Evolutionary conservation across 2,329 filamentous ascomycete genomes (phyloP).

Genomic region (Colletotrichum tofieldiae): DNA sequence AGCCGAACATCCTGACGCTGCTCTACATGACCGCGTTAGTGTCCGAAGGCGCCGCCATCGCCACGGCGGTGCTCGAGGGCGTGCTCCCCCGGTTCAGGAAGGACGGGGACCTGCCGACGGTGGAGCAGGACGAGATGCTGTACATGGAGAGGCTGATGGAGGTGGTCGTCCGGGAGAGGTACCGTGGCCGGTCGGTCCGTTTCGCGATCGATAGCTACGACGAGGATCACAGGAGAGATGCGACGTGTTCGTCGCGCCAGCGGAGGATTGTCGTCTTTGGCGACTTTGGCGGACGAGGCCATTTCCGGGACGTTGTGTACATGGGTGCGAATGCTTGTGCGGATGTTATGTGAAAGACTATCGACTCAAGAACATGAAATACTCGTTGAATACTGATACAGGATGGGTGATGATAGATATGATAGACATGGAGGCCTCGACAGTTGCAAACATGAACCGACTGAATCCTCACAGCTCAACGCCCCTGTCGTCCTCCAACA

Average conservation of each 20-base stretch:
- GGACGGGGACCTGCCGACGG: background rate
- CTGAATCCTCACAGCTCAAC: background rate
- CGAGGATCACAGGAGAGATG: constrained; percentile 1
- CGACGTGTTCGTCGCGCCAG: background rate
- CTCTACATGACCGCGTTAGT: background rate
- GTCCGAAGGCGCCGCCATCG: background rate
- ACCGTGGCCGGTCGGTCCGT: constrained; percentile 3
- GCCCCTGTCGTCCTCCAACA: constrained; percentile 10
- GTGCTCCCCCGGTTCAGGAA: background rate
- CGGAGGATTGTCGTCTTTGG: constrained; percentile 4
- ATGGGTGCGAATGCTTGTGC: background rate
- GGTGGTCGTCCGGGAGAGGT: constrained; percentile 6
- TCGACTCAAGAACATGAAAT: background rate
- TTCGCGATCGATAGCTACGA: background rate
- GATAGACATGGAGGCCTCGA: background rate
- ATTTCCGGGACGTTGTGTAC: constrained; percentile 6
- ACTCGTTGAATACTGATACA: too few species aligned
- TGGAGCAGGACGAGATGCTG: background rate
- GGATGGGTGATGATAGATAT: too few species aligned
- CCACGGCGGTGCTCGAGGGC: constrained; percentile 1
- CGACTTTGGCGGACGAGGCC: constrained; percentile 3
- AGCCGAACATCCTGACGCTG: background rate
- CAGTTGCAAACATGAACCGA: too few species aligned
- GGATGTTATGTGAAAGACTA: too few species aligned
- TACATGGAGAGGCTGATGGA: background rate